Evolutionary conservation across 257 asterid species (phyloP).

Genomic region (Gynochthodes officinalis): DNA sequence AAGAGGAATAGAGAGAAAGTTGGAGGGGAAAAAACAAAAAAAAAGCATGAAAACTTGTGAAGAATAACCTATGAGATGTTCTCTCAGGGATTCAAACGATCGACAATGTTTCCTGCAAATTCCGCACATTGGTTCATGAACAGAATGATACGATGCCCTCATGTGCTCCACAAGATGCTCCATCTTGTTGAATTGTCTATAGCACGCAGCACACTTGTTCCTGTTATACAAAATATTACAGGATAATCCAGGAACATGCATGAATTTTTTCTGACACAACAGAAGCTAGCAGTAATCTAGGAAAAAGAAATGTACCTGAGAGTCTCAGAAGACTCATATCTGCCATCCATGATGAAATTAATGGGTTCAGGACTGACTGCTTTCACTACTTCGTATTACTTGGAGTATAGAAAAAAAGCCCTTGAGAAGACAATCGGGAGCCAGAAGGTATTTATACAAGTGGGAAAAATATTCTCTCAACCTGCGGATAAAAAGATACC

Average conservation of each 20-base stretch:
- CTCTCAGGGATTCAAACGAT: conserved; percentile 85
- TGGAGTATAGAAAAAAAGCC: background rate
- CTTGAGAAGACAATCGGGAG: conserved; percentile 26
- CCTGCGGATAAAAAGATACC: conserved; percentile 15
- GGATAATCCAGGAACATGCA: background rate
- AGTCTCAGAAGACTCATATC: conserved; percentile 52
- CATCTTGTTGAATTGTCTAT: conserved; percentile 79
- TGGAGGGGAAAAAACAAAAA: background rate
- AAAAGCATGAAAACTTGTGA: background rate
- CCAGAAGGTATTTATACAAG: conserved; percentile 12
- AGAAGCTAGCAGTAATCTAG: background rate
- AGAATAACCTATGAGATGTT: conserved; percentile 77
- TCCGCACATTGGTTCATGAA: conserved; percentile 81
- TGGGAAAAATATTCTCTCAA: conserved; percentile 12
- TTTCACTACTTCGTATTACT: background rate
- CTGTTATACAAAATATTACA: conserved; percentile 28
- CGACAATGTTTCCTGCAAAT: conserved; percentile 80
- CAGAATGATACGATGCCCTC: conserved; percentile 76
- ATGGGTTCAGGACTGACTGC: too few relatives aligned
- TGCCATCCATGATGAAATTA: conserved; percentile 46
- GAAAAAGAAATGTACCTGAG: conserved; percentile 31
- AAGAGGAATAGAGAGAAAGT: background rate
- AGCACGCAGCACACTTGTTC: conserved; percentile 95
- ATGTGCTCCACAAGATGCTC: conserved; percentile 90
- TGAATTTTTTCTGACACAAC: background rate